Evolutionary conservation across 208 protist genomes (phyloP), one percentile per base, ranked within the genome.

Genomic region (Leishmania tropica): DNA sequence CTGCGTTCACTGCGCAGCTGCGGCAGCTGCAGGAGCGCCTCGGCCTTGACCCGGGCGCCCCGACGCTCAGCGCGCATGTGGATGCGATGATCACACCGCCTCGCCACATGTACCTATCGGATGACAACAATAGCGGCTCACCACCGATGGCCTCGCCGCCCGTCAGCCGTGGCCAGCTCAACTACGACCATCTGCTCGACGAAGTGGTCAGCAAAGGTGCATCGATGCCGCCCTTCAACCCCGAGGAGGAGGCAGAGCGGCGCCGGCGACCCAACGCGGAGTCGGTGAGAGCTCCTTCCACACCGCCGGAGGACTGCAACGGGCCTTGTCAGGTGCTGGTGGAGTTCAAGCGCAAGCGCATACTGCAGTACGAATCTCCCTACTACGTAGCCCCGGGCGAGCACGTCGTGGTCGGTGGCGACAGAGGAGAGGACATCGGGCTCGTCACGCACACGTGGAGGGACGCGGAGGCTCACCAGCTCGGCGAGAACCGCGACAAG

Each of bases 381-480:
- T 92, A 70, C 56, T 95, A 95, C 71, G 91, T 97, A 45, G 86
- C 91, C 21, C 94, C 94, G 21, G 93, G 94, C 11, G 94, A 97
- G 88, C 95, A 96, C 77, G 95, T 97, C 45, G 92, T 97, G 0
- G 95, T 98, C n/a, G 92, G 93, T 67, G 95, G 94, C 31, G 95
- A 98, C 80, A 94, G 95, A n/a, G 95, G 95, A 45, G 94, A 98
- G 87, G 95, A 98, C 81, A 92, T 98, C 82, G 95, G 95, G 31
- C 89, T 96, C 37, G 95, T 98, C 11, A 96, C 90, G 65, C 91
- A 95, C 79, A 88, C 92, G 28, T 96, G 91, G 91, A 81, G 67
- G 24, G 73, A 72, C 5, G 68, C 82, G 21, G 82, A 85, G 58
- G 78, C 79, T n/a, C 80, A 82, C 45, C 79, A 84, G 56, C 40